Evolutionary conservation across 768 basidiomycete species (phyloP), one percentile per base, ranked within the genome.

Genomic region (Phlebiopsis gigantea): DNA sequence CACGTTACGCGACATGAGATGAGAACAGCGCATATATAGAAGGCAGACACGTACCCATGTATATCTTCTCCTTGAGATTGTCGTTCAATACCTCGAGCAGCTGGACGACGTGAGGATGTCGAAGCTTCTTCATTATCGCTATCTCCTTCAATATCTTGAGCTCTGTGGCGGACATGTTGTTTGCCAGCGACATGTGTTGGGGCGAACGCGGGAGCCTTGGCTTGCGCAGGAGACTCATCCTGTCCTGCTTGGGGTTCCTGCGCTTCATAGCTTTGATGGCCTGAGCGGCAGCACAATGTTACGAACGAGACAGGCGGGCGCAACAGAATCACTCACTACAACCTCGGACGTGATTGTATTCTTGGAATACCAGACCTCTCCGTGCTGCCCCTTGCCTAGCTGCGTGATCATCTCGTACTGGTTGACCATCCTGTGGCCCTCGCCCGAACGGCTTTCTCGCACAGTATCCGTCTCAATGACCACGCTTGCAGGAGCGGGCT

Each of bases 121-220:
- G 76, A 65, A 91, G 88, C 68, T 97, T 95, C 77, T 98, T 98
- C 92, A 99, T 97, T 70, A 98, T 95, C 2, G 97, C 97, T 57
- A 98, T 94, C 73, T 98, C 96, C 70, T 86, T 87, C 62, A 84
- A 79, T 60, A 97, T 93, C 74, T 93, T 92, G 61, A 83, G 79
- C 67, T 93, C 92, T 28, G 84, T 83, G 22, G 82, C 87, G 56
- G 81, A 78, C 42, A 88, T 79, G 58, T 80, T 80, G 69, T 88
- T 87, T 4, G 79, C 79, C n/a, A 90, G 72, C 24, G 82, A 78
- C 0, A 78, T 72, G 58, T 83, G 81, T n/a, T 51, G 21, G 15
- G 72, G 67, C 4, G 79, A 71, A 14, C 77, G 71, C 46, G 79
- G 75, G 44, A 72, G 63, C 49, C 73, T 73, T 46, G 73, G 71